Evolutionary conservation across 345 rosid species (phyloP).

Genomic region (Raphanus raphanistrum): DNA sequence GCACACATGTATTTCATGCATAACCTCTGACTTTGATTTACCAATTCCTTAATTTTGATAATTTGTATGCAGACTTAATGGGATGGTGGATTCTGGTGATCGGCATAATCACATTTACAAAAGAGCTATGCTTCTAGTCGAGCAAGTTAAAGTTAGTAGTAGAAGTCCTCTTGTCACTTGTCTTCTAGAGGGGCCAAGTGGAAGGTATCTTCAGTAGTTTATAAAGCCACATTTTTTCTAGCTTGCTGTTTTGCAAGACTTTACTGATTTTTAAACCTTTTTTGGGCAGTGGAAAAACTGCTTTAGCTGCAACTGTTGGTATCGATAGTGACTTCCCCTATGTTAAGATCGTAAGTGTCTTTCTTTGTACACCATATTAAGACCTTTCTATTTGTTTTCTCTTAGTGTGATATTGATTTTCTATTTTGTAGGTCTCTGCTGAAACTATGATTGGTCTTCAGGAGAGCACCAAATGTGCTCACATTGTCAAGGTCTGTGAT

Average conservation of each 20-base stretch:
- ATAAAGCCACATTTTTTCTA: neutral
- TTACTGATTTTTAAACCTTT: constrained; percentile 18
- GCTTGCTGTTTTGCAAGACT: constrained; percentile 11
- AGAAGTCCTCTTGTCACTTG: constrained; percentile 96
- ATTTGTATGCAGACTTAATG: constrained; percentile 61
- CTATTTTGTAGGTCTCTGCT: constrained; percentile 69
- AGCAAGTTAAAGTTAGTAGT: constrained; percentile 95
- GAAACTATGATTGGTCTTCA: constrained; percentile 96
- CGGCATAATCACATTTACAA: constrained; percentile 76
- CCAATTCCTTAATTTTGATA: constrained; percentile 1
- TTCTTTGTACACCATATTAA: constrained; percentile 1
- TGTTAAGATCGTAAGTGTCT: constrained; percentile 83
- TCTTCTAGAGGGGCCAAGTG: constrained; percentile 92
- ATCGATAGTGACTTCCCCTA: constrained; percentile 94
- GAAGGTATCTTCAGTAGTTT: constrained; percentile 57
- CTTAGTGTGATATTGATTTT: constrained; percentile 18
- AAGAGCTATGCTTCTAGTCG: constrained; percentile 86
- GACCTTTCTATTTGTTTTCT: neutral
- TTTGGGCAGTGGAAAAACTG: constrained; percentile 88
- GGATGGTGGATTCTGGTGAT: constrained; percentile 89
- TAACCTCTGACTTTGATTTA: constrained; percentile 3
- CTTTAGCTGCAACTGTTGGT: constrained; percentile 94
- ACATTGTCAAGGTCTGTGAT: constrained; percentile 79
- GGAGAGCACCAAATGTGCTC: constrained; percentile 96
- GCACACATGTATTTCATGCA: neutral